Evolutionary conservation across 1,284 basidiomycete species (phyloP), one percentile per base, ranked within the genome.

Genomic region (Ceratobasidium sp.): DNA sequence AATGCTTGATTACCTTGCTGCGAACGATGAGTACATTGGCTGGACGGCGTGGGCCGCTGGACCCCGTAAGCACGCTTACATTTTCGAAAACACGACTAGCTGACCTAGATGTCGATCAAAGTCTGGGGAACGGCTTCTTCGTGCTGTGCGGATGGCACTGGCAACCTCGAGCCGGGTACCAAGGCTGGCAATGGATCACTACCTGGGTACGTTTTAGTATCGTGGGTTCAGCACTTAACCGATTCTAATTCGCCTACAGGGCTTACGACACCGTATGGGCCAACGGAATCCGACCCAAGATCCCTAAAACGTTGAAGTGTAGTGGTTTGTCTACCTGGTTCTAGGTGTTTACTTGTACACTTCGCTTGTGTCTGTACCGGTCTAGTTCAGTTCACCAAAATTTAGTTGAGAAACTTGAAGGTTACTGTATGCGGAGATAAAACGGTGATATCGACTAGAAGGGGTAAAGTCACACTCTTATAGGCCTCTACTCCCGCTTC

Each of bases 21-120:
- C 80, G 19, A 86, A 86, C 75, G 84, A 85, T 64, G 85, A 82
- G 41, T 86, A 85, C 77, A 86, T 86, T 63, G 85, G 85, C 24
- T 86, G 85, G 85, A 73, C 84, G 0, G 83, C 83, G 41, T 86
- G 85, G 85, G 85, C 85, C 75, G 85, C 85, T 56, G 85, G 85
- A 60, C 85, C 85, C 19, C 75, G 85, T 86, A 77, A 57, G 83
- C 81, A 29, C 11, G 15, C 2, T 24, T 22, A 41, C 60, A 36
- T n/a, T n/a, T n/a, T n/a, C n/a, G n/a, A n/a, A n/a, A n/a, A n/a
- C n/a, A n/a, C n/a, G n/a, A n/a, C n/a, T 11, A 33, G 17, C 22
- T 15, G 41, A 44, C 27, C 31, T 69, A 19, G 54, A n/a, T 19
- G 17, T 48, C 24, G 54, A 11, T 15, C 8, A 41, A 74, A 86